Conservation (phyloP, 768 basidiomycete genomes). For the Hortiboletus flavorubellus region DNA sequence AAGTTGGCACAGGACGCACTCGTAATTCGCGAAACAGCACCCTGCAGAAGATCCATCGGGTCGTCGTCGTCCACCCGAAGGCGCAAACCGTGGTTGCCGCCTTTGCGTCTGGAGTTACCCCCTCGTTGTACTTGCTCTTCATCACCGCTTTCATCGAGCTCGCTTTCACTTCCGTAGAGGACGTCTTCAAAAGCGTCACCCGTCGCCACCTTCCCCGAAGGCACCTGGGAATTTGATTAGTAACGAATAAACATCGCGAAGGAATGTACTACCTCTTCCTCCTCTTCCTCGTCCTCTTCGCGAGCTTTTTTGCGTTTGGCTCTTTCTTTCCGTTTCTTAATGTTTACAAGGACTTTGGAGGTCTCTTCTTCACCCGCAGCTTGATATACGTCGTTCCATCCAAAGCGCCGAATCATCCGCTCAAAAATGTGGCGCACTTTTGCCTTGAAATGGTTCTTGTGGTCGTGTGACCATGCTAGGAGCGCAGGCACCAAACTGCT, state of each 20-base stretch:
- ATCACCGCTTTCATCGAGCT: constrained; percentile 70
- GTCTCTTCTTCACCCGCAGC: constrained; percentile 76
- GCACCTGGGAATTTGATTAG: constrained; percentile 34
- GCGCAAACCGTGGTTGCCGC: constrained; percentile 49
- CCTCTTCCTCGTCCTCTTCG: constrained; percentile 56
- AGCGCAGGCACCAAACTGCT: constrained; percentile 77
- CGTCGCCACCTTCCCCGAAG: constrained; percentile 46
- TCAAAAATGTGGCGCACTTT: constrained; percentile 98
- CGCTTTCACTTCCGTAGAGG: constrained; percentile 94
- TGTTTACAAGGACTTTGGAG: constrained; percentile 86
- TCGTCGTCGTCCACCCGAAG: constrained; percentile 87
- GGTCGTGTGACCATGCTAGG: constrained; percentile 91
- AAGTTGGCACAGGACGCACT: constrained; percentile 43
- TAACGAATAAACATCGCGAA: neutral
- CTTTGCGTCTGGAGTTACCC: constrained; percentile 37
- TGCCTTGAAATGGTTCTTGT: constrained; percentile 97
- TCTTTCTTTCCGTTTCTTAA: constrained; percentile 92
- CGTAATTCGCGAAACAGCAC: constrained; percentile 66
- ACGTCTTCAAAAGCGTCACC: constrained; percentile 97
- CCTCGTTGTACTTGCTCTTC: constrained; percentile 38
- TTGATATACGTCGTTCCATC: constrained; percentile 78
- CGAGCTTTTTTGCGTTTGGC: constrained; percentile 84
- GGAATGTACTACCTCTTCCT: constrained; percentile 41
- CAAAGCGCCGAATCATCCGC: constrained; percentile 88
- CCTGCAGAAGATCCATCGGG: constrained; percentile 91